These are phyloP conservation scores for Phialophora verrucosa DNA, from an alignment of 2,329 filamentous ascomycete species.

Conservation along the genomic window DNA sequence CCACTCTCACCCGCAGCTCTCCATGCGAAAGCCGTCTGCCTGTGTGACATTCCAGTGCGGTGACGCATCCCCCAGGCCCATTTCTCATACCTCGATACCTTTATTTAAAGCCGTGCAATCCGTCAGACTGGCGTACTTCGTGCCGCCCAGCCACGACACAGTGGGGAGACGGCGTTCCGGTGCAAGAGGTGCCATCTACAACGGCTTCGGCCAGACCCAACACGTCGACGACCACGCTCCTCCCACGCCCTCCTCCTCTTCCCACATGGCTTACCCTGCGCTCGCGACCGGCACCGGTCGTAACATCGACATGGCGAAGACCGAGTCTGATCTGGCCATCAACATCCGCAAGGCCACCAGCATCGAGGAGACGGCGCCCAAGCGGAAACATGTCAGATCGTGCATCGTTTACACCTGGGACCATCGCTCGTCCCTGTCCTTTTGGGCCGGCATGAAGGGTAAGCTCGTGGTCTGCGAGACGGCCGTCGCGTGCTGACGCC, in stretches of 20 bases:
- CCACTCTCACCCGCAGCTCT: neutral
- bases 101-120: conserved; percentile 3
- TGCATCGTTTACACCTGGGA: conserved; percentile 99
- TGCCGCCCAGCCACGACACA: conserved; percentile 16
- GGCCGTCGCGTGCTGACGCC: conserved; percentile 5
- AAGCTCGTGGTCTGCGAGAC: conserved; percentile 1
- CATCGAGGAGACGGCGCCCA: conserved; percentile 55
- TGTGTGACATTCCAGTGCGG: neutral
- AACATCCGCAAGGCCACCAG: conserved; percentile 72
- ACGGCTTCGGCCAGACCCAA: conserved; percentile 36
- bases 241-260: neutral
- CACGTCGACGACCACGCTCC: conserved; percentile 26
- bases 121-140: conserved; percentile 35
- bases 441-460: conserved; percentile 94
- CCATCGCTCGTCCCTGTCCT: conserved; percentile 91
- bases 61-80: neutral
- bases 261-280: conserved; percentile 36
- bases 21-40: conserved; percentile 1
- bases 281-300: conserved; percentile 34
- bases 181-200: conserved; percentile 27
- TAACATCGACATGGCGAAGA: conserved; percentile 43
- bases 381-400: conserved; percentile 88
- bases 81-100: neutral
- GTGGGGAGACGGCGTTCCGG: conserved; percentile 21
- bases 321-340: conserved; percentile 68